Evolutionary conservation across 2,329 filamentous ascomycete species (phyloP), one percentile per base, ranked within the genome.

Genomic region (Microcera coccophila): DNA sequence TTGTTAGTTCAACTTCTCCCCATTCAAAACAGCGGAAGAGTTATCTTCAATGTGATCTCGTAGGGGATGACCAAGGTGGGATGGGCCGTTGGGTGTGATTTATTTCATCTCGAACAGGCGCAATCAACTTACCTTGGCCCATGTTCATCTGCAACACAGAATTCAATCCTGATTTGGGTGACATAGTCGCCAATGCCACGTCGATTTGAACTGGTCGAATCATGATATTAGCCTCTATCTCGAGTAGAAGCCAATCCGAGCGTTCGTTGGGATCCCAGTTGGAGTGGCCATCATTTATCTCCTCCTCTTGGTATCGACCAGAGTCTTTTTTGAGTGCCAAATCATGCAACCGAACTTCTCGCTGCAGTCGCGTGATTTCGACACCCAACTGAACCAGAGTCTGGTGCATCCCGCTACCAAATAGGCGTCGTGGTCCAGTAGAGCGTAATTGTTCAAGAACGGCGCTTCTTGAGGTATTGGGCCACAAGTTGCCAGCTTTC

Each of bases 131-230:
- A 65, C 75, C 75, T 64, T 82, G 72, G 0, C 82, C 82, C 81
- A 85, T 85, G 47, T 84, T 80, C 62, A 85, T 73, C 47, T 85
- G 82, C 1, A 84, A 50, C 0, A 85, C 78, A 0, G 79, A 79
- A 45, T 84, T 85, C 0, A 62, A 49, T 0, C 65, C 63, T 0
- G 75, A 78, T 0, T 53, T 42, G 0, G 82, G 82, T 0, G 62
- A 62, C 2, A 82, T 79, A 15, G 78, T 87, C 0, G 79, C 76
- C 2, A 65, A 50, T 0, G 83, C 82, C 5, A 87, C 81, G 4
- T 80, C 70, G 1, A 83, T 69, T 49, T 87, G 83, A 3, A 76
- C 74, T 0, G 70, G 65, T 0, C 84, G 74, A 39, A 87, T 79
- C 20, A 82, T 66, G 3, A 87, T 60, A 44, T 84, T 73, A 0